phyloP scores from a whole-genome alignment of 2,329 filamentous ascomycete genomes.

The Lasiodiplodia sp. region DNA sequence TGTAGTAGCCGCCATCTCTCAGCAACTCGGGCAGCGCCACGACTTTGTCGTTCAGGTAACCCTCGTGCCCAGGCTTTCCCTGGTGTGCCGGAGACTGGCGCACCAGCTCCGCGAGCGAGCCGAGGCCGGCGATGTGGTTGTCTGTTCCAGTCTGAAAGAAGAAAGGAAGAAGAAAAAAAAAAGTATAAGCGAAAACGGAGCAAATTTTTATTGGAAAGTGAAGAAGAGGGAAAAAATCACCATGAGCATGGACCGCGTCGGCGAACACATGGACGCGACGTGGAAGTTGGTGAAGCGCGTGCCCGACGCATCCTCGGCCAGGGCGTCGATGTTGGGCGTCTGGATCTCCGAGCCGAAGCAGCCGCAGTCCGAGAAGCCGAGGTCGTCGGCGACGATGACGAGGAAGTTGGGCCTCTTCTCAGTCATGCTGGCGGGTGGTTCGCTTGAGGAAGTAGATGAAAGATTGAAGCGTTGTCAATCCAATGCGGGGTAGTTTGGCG shows the following conservation, averaged over 20 bases:
- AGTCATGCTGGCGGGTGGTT: slow-evolving; percentile 1
- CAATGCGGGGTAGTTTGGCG: background rate
- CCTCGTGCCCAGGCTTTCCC: slow-evolving; percentile 68
- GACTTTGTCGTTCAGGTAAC: slow-evolving; percentile 67
- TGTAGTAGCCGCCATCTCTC: slow-evolving; percentile 65
- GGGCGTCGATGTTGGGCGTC: slow-evolving; percentile 65
- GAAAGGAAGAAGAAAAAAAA: slow-evolving; percentile 30
- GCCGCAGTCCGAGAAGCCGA: slow-evolving; percentile 67
- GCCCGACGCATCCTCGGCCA: slow-evolving; percentile 52
- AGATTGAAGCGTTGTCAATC: background rate
- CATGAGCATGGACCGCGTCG: slow-evolving; percentile 71
- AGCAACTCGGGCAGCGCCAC: slow-evolving; percentile 65
- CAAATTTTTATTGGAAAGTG: slow-evolving; percentile 37
- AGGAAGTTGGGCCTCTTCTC: slow-evolving; percentile 64
- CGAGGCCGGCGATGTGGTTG: slow-evolving; percentile 66
- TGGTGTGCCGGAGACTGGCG: slow-evolving; percentile 61
- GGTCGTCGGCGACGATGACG: slow-evolving; percentile 65
- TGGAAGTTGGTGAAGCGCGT: slow-evolving; percentile 71
- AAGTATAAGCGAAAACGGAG: background rate
- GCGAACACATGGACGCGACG: slow-evolving; percentile 69
- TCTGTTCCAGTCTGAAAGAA: slow-evolving; percentile 62
- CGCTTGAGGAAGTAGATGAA: background rate
- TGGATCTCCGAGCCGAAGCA: slow-evolving; percentile 68
- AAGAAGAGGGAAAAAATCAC: background rate
- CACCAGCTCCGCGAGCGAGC: slow-evolving; percentile 51